A percentile compares a stretch with the other conserved stretches of the same genome.
phyloP scores from a whole-genome alignment of 306 rosid genomes.

The Prinsepia uniflora region DNA sequence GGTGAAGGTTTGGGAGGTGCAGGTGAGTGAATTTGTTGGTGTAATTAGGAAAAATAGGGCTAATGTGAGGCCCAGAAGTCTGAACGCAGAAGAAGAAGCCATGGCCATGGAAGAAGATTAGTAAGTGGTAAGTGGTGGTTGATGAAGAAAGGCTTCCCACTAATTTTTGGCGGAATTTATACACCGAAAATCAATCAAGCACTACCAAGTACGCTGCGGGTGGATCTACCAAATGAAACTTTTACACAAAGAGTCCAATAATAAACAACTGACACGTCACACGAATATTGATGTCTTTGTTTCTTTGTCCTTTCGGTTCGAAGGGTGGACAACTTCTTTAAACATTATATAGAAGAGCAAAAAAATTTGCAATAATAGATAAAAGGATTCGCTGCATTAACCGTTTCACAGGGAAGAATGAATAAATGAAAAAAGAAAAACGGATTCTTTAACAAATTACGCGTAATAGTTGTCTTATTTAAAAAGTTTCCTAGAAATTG shows the following conservation, averaged over 20 bases:
- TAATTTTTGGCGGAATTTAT: neutral
- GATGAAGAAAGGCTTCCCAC: neutral
- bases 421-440: no score
- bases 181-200: neutral
- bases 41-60: conserved; percentile 23
- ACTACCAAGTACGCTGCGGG: neutral
- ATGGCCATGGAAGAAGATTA: conserved; percentile 34
- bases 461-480: no score
- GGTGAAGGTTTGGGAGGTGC: conserved; percentile 42
- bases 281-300: no score
- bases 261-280: neutral
- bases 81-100: neutral
- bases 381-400: no score
- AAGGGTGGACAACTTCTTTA: no score
- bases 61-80: conserved; percentile 14
- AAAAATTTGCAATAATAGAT: no score
- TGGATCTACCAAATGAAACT: neutral
- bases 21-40: conserved; percentile 31
- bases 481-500: no score
- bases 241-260: neutral
- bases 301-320: no score
- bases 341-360: no score
- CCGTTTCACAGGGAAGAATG: no score
- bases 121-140: neutral
- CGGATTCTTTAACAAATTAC: no score